Evolutionary conservation across 495 filamentous ascomycete genomes (phyloP).

Genomic region (Hyaloscypha hepaticicola): DNA sequence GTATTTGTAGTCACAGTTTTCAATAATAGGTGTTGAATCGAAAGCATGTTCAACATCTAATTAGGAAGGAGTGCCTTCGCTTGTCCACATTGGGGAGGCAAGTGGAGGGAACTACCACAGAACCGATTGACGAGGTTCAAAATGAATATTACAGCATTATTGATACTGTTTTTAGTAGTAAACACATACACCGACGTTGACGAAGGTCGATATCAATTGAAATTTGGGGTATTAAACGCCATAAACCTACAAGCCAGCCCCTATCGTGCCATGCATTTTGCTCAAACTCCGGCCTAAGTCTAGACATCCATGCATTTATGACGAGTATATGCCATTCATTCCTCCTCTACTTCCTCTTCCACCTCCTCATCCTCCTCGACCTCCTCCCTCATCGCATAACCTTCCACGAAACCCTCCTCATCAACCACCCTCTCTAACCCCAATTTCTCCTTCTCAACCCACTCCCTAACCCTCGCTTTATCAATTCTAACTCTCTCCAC

Average conservation of each 20-base stretch:
- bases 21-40: too few relatives aligned
- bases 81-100: too few relatives aligned
- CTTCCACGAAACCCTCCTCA: slow-evolving; percentile 54
- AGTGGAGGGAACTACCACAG: too few relatives aligned
- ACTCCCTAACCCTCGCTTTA: slow-evolving; percentile 53
- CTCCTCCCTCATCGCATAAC: slow-evolving; percentile 40
- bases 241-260: background rate
- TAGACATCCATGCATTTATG: background rate
- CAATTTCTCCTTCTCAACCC: slow-evolving; percentile 49
- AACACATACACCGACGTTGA: too few relatives aligned
- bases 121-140: too few relatives aligned
- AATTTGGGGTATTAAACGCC: background rate
- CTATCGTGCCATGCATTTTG: background rate
- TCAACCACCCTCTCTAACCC: slow-evolving; percentile 52
- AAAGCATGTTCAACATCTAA: too few relatives aligned
- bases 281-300: background rate
- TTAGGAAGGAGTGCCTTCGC: too few relatives aligned
- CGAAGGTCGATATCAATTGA: background rate
- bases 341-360: slow-evolving; percentile 4
- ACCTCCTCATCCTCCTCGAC: slow-evolving; percentile 34
- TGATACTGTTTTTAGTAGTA: too few relatives aligned
- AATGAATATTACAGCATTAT: too few relatives aligned
- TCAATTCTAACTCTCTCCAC: slow-evolving; percentile 51
- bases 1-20: too few relatives aligned
- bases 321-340: background rate